Conservation (phyloP, 495 filamentous ascomycete genomes). For the Paragyromitra xinjiangensis region DNA sequence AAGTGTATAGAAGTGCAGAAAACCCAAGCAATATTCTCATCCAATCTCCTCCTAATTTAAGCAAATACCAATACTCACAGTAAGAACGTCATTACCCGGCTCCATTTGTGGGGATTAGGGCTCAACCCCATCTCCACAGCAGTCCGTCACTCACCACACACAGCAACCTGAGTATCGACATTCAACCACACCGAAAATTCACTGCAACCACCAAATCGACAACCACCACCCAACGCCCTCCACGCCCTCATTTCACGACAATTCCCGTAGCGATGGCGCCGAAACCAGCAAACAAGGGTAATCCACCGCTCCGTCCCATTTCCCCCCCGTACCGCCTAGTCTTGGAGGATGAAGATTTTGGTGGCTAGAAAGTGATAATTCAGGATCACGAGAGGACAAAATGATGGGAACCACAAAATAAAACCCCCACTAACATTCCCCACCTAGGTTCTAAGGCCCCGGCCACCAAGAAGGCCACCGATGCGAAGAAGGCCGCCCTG, state of each 20-base stretch:
- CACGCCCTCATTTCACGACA: slow-evolving; percentile 48
- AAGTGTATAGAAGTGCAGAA: no score
- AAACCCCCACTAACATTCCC: slow-evolving; percentile 24
- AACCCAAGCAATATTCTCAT: no score
- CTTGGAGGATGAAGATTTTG: not conserved
- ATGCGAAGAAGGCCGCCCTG: slow-evolving; percentile 92
- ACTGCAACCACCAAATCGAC: slow-evolving; percentile 35
- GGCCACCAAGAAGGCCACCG: slow-evolving; percentile 73
- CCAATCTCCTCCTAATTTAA: no score
- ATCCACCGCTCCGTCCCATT: slow-evolving; percentile 28
- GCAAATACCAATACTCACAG: no score
- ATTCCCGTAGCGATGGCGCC: slow-evolving; percentile 53
- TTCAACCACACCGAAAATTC: slow-evolving; percentile 40
- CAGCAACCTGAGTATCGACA: slow-evolving; percentile 24
- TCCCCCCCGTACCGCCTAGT: not conserved
- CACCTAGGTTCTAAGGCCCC: slow-evolving; percentile 70
- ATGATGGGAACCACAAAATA: not conserved
- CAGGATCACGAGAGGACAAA: not conserved
- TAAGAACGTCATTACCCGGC: not conserved
- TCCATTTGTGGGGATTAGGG: slow-evolving; percentile 12
- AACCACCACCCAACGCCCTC: slow-evolving; percentile 30
- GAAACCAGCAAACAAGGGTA: slow-evolving; percentile 56
- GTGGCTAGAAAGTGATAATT: not conserved
- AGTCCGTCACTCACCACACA: slow-evolving; percentile 34
- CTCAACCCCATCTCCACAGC: slow-evolving; percentile 19